Evolutionary conservation across 257 asterid species (phyloP).

Genomic region (Apocynum venetum): DNA sequence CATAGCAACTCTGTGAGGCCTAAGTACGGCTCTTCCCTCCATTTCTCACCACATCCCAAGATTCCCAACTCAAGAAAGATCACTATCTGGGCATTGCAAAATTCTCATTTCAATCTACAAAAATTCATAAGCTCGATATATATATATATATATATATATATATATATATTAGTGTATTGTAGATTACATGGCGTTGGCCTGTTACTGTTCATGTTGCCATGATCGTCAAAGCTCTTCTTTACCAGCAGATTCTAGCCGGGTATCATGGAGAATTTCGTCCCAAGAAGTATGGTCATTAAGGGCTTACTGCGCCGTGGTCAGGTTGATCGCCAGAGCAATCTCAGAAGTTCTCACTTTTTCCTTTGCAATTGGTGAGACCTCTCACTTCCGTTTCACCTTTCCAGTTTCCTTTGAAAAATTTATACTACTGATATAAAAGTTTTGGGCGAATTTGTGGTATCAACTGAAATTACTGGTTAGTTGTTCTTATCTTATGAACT

Average conservation of each 20-base stretch:
- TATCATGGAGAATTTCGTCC: neutral
- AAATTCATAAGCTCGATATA: too few species aligned
- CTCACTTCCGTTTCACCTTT: neutral
- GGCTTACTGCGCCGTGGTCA: conserved; percentile 2
- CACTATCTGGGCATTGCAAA: neutral
- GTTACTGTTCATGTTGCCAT: conserved; percentile 6
- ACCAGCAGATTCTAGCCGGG: neutral
- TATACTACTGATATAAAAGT: too few species aligned
- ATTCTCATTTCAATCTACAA: too few species aligned
- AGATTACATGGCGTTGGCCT: conserved; percentile 3
- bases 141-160: too few species aligned
- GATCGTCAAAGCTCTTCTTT: neutral
- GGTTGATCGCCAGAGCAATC: conserved; percentile 11
- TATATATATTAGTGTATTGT: neutral
- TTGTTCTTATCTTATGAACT: neutral
- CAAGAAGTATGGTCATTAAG: neutral
- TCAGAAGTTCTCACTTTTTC: conserved; percentile 8
- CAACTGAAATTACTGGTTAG: neutral
- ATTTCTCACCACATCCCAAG: neutral
- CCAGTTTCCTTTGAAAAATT: too few species aligned
- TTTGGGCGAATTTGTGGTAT: neutral
- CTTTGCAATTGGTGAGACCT: conserved; percentile 16
- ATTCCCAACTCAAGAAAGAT: neutral
- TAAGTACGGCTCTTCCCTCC: neutral
- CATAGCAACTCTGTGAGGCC: too few species aligned